Conservation (phyloP, 345 rosid genomes). For the Adansonia digitata region DNA sequence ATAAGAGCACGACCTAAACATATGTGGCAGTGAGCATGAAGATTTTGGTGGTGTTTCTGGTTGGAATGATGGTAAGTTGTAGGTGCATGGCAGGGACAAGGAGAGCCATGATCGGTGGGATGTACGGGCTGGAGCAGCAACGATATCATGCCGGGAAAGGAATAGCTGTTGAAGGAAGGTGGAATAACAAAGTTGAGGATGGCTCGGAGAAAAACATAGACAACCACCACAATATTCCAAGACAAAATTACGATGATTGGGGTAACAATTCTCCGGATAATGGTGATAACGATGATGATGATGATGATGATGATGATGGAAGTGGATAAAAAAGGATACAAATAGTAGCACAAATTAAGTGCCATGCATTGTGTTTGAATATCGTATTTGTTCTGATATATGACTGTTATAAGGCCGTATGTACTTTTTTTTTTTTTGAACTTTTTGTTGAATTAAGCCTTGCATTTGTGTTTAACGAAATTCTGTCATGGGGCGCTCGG, state of each 20-base stretch:
- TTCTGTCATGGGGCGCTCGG: neutral
- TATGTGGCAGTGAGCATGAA: conserved; percentile 16
- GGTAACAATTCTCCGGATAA: conserved; percentile 6
- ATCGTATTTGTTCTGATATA: neutral
- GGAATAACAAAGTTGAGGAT: conserved; percentile 1
- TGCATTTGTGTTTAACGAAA: neutral
- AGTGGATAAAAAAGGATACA: neutral
- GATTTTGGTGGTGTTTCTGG: conserved; percentile 15
- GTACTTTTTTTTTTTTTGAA: neutral
- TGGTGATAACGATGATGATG: conserved; percentile 9
- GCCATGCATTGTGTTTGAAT: neutral
- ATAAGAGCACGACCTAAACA: neutral
- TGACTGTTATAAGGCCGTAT: neutral
- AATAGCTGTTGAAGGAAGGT: conserved; percentile 12
- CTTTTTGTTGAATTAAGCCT: neutral
- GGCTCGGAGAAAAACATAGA: conserved; percentile 17
- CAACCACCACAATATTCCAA: conserved; percentile 42
- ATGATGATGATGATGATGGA: conserved; percentile 10
- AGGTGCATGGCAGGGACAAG: conserved; percentile 23
- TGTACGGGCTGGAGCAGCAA: conserved; percentile 20
- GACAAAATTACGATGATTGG: conserved; percentile 26
- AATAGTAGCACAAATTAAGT: neutral
- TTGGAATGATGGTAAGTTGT: conserved; percentile 25
- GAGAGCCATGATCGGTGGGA: conserved; percentile 19
- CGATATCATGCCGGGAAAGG: conserved; percentile 12